phyloP scores from a whole-genome alignment of 495 filamentous ascomycete species.

The Diplogelasinospora grovesii region DNA sequence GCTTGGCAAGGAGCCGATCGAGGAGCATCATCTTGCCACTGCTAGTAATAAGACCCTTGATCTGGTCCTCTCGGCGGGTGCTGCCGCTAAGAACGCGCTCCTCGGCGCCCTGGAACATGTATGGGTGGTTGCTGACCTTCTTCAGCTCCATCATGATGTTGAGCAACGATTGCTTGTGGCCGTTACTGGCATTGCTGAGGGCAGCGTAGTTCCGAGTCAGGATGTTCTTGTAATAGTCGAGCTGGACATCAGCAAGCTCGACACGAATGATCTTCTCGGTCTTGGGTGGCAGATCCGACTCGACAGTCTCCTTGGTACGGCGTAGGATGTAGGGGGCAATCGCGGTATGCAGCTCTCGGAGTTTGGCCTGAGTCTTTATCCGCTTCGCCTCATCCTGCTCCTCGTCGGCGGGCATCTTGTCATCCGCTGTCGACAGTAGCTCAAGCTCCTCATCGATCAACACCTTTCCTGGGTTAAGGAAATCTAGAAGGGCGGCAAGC shows the following conservation, averaged over 20 bases:
- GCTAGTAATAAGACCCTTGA: slow-evolving; percentile 86
- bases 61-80: slow-evolving; percentile 72
- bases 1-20: slow-evolving; percentile 83
- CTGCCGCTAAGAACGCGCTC: slow-evolving; percentile 74
- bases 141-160: slow-evolving; percentile 99
- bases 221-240: slow-evolving; percentile 98
- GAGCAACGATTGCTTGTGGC: slow-evolving; percentile 86
- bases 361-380: slow-evolving; percentile 32
- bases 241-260: slow-evolving; percentile 87
- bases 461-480: slow-evolving; percentile 85
- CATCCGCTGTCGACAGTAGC: slow-evolving; percentile 34
- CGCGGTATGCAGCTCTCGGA: slow-evolving; percentile 59
- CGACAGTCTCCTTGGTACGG: slow-evolving; percentile 95
- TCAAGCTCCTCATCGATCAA: slow-evolving; percentile 86
- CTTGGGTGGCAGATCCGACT: slow-evolving; percentile 92
- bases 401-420: slow-evolving; percentile 24
- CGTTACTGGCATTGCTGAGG: slow-evolving; percentile 78
- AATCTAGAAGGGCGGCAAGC: slow-evolving; percentile 85
- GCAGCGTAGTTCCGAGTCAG: slow-evolving; percentile 94
- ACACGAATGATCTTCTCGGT: slow-evolving; percentile 98
- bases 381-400: slow-evolving; percentile 31
- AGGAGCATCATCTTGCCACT: slow-evolving; percentile 99
- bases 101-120: slow-evolving; percentile 93
- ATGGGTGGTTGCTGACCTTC: slow-evolving; percentile 97
- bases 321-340: slow-evolving; percentile 90